These are phyloP conservation scores for Vigna reflexopilosa DNA, from an alignment of 306 rosid species.

Conservation along the genomic window DNA sequence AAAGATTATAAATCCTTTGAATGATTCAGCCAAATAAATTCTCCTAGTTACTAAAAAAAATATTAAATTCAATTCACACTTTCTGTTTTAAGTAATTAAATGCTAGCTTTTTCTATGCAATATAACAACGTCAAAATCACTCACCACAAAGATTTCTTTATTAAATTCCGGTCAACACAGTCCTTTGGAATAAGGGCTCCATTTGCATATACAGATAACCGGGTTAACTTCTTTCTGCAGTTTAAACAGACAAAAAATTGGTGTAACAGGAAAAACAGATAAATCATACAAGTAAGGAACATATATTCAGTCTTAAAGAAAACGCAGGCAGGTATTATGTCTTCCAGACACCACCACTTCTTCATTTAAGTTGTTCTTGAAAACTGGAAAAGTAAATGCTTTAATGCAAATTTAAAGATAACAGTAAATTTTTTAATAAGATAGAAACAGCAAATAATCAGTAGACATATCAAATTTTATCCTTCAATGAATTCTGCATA, in stretches of 20 bases:
- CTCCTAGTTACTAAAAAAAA: neutral
- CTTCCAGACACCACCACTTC: slow-evolving; percentile 30
- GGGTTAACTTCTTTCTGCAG: slow-evolving; percentile 85
- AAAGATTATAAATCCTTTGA: slow-evolving; percentile 9
- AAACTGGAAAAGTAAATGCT: slow-evolving; percentile 25
- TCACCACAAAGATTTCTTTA: slow-evolving; percentile 82
- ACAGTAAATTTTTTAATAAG: neutral
- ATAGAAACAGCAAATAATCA: slow-evolving; percentile 16
- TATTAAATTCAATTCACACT: neutral
- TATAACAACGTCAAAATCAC: slow-evolving; percentile 44
- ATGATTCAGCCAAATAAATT: neutral
- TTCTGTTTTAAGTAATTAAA: slow-evolving; percentile 10
- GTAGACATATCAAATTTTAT: slow-evolving; percentile 17
- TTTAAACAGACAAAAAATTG: slow-evolving; percentile 27
- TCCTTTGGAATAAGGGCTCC: slow-evolving; percentile 81
- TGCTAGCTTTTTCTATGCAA: neutral
- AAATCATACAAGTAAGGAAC: slow-evolving; percentile 9
- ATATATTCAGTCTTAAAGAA: slow-evolving; percentile 19
- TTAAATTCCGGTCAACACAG: slow-evolving; percentile 65
- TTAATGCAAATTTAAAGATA: slow-evolving; percentile 22
- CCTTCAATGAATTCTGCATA: neutral
- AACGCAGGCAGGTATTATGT: neutral
- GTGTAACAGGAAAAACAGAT: slow-evolving; percentile 10
- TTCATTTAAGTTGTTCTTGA: slow-evolving; percentile 12
- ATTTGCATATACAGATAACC: slow-evolving; percentile 84